Conservation (phyloP, 208 protist species). For the Naegleria lovaniensis region DNA sequence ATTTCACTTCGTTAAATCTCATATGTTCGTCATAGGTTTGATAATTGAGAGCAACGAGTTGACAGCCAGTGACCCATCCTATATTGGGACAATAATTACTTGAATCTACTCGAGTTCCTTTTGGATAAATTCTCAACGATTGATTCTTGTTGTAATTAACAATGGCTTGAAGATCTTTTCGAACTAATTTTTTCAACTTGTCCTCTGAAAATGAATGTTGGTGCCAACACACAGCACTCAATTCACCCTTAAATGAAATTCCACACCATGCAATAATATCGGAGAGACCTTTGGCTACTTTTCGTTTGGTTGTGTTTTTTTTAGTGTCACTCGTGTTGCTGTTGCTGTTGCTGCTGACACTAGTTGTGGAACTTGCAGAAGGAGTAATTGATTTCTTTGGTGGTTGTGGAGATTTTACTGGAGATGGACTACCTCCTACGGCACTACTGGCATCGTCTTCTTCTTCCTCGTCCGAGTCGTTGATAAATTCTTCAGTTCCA, state of each 20-base stretch:
- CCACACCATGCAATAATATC: neutral
- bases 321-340: too few relatives aligned
- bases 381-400: neutral
- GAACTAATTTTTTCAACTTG: neutral
- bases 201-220: neutral
- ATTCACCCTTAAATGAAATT: neutral
- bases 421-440: neutral
- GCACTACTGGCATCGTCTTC: neutral
- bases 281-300: neutral
- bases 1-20: conserved; percentile 71
- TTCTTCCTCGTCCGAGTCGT: neutral
- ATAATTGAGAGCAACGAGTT: conserved; percentile 81
- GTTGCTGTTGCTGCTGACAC: too few relatives aligned
- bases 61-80: conserved; percentile 66
- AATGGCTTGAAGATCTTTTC: neutral
- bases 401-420: neutral
- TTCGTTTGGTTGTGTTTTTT: neutral
- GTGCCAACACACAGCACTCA: neutral
- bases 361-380: neutral
- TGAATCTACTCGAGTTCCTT: conserved; percentile 70
- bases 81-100: conserved; percentile 78
- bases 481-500: neutral
- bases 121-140: conserved; percentile 80
- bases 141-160: conserved; percentile 52
- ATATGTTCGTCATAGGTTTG: conserved; percentile 58